A percentile compares a stretch with the other conserved stretches of the same genome.
Evolutionary conservation across 1,284 basidiomycete genomes (phyloP).

Genomic region (Volvariella surrecta): DNA sequence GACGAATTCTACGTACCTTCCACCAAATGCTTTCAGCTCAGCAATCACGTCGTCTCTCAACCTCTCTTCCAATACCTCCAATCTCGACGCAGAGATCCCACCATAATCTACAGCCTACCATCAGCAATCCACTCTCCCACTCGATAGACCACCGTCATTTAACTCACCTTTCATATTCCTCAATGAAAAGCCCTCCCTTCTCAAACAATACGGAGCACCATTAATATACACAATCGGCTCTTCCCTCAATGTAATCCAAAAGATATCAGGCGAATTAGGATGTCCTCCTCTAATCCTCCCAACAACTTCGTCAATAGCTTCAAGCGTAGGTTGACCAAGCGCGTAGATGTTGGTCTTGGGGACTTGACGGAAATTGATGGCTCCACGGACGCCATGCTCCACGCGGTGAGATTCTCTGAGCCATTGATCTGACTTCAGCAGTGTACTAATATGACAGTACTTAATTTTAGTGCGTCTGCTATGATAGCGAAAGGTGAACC

Average conservation of each 20-base stretch:
- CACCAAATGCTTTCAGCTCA: constrained; percentile 80
- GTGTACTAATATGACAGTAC: constrained; percentile 43
- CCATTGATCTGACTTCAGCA: constrained; percentile 93
- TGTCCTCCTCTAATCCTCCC: constrained; percentile 56
- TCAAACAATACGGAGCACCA: constrained; percentile 72
- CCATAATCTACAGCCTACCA: constrained; percentile 63
- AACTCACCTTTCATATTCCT: constrained; percentile 77
- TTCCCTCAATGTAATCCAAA: constrained; percentile 92
- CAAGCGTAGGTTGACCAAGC: constrained; percentile 86
- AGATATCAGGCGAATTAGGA: constrained; percentile 53
- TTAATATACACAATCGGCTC: constrained; percentile 96
- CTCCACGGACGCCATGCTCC: constrained; percentile 74
- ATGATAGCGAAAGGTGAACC: no score
- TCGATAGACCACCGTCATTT: no score
- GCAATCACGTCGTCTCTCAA: constrained; percentile 84
- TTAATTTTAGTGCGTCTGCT: no score
- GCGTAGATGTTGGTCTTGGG: constrained; percentile 84
- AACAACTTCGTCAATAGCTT: constrained; percentile 85
- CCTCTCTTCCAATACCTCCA: constrained; percentile 89
- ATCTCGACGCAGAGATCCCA: constrained; percentile 81
- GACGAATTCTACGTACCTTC: constrained; percentile 38
- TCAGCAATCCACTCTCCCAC: neutral
- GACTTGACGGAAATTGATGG: constrained; percentile 91
- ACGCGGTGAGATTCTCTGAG: constrained; percentile 58
- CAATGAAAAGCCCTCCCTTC: constrained; percentile 73